Base-by-base conservation (phyloP, 2,329 filamentous ascomycete genomes). In the Pseudogymnoascus sp. region DNA sequence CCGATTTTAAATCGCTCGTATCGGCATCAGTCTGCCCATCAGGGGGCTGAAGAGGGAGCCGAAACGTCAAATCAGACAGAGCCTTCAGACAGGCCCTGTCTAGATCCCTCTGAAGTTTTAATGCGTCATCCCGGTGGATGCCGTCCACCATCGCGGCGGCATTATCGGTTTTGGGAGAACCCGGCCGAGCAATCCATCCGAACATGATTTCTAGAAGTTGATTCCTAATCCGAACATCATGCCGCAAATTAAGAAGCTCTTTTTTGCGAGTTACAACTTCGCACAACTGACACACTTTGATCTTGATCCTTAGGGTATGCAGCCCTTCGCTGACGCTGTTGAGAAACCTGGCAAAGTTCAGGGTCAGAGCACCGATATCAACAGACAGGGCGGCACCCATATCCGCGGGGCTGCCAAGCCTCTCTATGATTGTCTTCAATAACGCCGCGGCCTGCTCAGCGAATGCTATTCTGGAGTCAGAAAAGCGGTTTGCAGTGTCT, bases 141-240 rank as follows among this genome's bases (percentile, higher is more conserved):
- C 71, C 70, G n/a, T 66, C 68, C 18, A 71, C 67, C n/a, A 73
- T 67, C 2, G 72, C 70, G n/a, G 72, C 70, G 16, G 73, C 67
- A 7, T 74, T 71, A 38, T 82, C 81, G 3, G 72, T 67, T 5
- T 74, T 75, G 0, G 81, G 78, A 16, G 82, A 81, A 12, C 80
- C 79, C 16, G 84, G 83, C 9, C 85, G 78, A 25, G 84, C 81
- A 66, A 88, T 87, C 86, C 86, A 89, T 63, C 83, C 79, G 64
- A 87, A 87, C 36, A 88, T 83, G 62, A 85, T 84, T 69, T 88
- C 86, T 9, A 89, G 75, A 12, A 89, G 75, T 67, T 88, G 85
- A 65, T 89, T 89, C 60, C 86, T 77, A 67, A 87, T 86, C 28
- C 85, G 81, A 38, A 88, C 83, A 69, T 89, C 86, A 66, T 89